These are phyloP conservation scores for Magnolia changhungtana DNA, from an alignment of 164 flowering plant genomes.

Conservation along the genomic window DNA sequence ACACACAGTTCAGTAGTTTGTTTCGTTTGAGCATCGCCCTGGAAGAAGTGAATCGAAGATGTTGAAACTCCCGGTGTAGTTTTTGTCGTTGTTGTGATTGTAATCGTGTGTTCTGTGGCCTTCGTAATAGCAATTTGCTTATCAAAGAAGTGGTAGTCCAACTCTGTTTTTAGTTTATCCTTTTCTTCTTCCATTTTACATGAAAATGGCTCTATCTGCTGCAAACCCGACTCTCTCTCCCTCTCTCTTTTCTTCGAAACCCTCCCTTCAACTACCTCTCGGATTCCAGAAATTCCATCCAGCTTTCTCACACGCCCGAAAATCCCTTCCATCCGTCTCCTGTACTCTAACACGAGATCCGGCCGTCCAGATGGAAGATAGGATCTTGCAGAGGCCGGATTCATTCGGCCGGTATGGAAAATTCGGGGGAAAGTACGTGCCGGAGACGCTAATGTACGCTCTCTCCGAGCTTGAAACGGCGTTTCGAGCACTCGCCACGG, in stretches of 20 bases:
- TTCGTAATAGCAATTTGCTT: no score
- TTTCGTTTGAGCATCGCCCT: no score
- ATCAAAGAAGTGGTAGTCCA: no score
- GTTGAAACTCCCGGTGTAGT: no score
- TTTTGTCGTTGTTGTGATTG: no score
- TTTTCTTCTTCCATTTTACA: no score
- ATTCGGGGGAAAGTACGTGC: conserved; percentile 82
- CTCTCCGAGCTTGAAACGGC: conserved; percentile 74
- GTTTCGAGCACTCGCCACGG: conserved; percentile 46
- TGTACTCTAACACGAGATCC: conserved; percentile 25
- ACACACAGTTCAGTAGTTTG: no score
- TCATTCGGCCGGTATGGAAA: conserved; percentile 75
- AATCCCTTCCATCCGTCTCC: conserved; percentile 15
- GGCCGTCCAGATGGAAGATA: conserved; percentile 25
- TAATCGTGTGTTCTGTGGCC: no score
- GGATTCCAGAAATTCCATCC: neutral
- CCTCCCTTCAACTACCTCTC: neutral
- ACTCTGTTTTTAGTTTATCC: no score
- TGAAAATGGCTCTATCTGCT: neutral
- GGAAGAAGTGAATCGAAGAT: no score
- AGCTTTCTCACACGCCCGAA: neutral
- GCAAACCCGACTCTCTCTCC: neutral
- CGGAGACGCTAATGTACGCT: conserved; percentile 80
- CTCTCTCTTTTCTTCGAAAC: neutral
- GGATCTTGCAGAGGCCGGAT: conserved; percentile 51